phyloP scores from a whole-genome alignment of 805 yeast species.

The Blastobotrys chiropterorum region DNA sequence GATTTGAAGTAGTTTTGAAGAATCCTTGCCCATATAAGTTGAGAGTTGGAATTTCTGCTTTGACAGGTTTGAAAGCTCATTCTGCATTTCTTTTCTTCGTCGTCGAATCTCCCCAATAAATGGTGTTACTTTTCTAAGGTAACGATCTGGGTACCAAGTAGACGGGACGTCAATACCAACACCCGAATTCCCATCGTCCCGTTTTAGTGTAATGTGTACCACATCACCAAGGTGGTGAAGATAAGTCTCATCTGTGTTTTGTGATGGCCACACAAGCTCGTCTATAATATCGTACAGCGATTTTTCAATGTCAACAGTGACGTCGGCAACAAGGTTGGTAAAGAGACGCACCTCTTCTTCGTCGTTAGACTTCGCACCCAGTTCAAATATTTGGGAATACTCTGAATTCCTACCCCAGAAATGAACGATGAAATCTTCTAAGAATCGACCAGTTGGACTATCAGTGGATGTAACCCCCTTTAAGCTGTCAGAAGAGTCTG shows the following conservation, averaged over 20 bases:
- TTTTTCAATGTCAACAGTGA: constrained; percentile 15
- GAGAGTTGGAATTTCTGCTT: constrained; percentile 13
- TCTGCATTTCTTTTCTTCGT: constrained; percentile 6
- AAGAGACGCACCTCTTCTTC: constrained; percentile 4
- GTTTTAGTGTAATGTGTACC: constrained; percentile 17
- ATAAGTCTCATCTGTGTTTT: constrained; percentile 10
- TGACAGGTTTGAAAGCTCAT: constrained; percentile 10
- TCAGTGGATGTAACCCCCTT: constrained; percentile 11
- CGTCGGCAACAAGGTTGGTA: constrained; percentile 16
- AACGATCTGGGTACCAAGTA: constrained; percentile 21
- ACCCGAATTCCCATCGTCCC: constrained; percentile 23
- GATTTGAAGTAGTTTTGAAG: constrained; percentile 13
- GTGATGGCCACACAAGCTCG: constrained; percentile 19
- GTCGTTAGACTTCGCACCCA: not conserved
- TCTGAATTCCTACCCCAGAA: constrained; percentile 16
- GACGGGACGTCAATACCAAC: constrained; percentile 17
- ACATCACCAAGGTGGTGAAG: constrained; percentile 19
- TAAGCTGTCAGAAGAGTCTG: constrained; percentile 5
- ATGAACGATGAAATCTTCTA: not conserved
- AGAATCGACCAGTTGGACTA: constrained; percentile 4
- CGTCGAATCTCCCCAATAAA: constrained; percentile 8
- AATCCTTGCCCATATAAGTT: constrained; percentile 17
- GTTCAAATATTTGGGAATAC: constrained; percentile 7
- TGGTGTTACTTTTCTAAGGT: constrained; percentile 10
- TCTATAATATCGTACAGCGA: constrained; percentile 20